Evolutionary conservation across 495 filamentous ascomycete genomes (phyloP).

Genomic region (Aspergillus kassunensis): DNA sequence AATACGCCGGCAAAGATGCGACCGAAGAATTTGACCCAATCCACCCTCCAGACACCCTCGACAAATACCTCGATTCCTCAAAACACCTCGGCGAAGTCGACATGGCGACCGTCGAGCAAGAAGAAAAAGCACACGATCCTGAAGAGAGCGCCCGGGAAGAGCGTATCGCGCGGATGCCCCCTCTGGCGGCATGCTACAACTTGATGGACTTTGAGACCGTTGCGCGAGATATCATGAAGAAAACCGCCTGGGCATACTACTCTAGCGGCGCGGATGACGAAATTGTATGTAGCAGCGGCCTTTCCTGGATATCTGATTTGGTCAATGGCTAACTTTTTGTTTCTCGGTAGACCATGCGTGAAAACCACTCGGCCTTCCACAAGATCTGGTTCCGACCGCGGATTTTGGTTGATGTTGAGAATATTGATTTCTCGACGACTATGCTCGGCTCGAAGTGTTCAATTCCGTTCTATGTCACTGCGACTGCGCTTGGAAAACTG

Average conservation of each 20-base stretch:
- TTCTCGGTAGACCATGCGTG: slow-evolving; percentile 76
- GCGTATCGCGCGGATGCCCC: slow-evolving; percentile 73
- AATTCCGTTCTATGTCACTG: slow-evolving; percentile 89
- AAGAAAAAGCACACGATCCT: slow-evolving; percentile 65
- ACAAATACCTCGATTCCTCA: slow-evolving; percentile 72
- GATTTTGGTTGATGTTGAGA: slow-evolving; percentile 79
- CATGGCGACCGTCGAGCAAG: slow-evolving; percentile 75
- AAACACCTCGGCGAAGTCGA: slow-evolving; percentile 92
- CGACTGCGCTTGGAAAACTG: slow-evolving; percentile 87
- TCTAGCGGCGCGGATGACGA: slow-evolving; percentile 95
- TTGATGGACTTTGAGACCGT: slow-evolving; percentile 93
- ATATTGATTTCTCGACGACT: slow-evolving; percentile 77
- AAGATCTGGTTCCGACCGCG: slow-evolving; percentile 95
- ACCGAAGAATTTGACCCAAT: slow-evolving; percentile 91
- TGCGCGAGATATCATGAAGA: slow-evolving; percentile 85
- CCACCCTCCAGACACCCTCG: slow-evolving; percentile 77
- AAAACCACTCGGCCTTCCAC: slow-evolving; percentile 95
- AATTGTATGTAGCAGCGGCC: slow-evolving; percentile 67
- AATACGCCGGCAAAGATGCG: slow-evolving; percentile 80
- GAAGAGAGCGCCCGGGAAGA: slow-evolving; percentile 74
- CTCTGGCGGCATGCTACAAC: slow-evolving; percentile 88
- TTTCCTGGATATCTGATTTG: not conserved
- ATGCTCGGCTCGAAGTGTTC: slow-evolving; percentile 85
- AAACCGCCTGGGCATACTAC: slow-evolving; percentile 94
- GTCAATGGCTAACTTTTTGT: not conserved